Percentiles rank a stretch among this genome's conserved stretches.
Conservation (phyloP, 1,139 yeast species). For the Eremothecium coryli region DNA sequence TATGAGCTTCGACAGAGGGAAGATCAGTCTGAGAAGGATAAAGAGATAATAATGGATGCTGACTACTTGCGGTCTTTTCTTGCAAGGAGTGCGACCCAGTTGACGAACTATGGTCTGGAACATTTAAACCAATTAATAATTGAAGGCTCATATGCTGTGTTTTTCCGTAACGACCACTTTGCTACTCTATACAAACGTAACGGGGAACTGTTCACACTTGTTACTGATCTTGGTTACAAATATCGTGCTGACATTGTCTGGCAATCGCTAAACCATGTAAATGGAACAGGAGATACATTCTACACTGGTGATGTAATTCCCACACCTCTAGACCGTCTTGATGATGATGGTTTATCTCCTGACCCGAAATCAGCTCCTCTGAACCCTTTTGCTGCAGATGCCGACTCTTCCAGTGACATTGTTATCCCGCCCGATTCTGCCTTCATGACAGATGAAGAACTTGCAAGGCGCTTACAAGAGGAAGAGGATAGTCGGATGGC, state of each 20-base stretch:
- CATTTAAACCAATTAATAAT: conserved; percentile 36
- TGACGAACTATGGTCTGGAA: conserved; percentile 55
- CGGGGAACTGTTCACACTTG: conserved; percentile 46
- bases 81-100: conserved; percentile 52
- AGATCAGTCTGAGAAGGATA: conserved; percentile 11
- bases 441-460: conserved; percentile 18
- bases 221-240: conserved; percentile 64
- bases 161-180: conserved; percentile 83
- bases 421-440: conserved; percentile 13
- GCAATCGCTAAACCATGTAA: conserved; percentile 61
- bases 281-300: conserved; percentile 59
- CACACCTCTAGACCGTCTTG: conserved; percentile 11
- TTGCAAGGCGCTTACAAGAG: conserved; percentile 26
- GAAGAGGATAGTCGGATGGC: conserved; percentile 25
- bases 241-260: conserved; percentile 50
- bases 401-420: conserved; percentile 2
- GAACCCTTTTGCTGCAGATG: conserved; percentile 5
- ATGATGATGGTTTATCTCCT: conserved; percentile 4
- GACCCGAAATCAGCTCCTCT: conserved; percentile 4
- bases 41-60: conserved; percentile 27
- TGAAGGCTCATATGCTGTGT: conserved; percentile 46
- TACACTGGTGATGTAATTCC: conserved; percentile 54
- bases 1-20: conserved; percentile 25
- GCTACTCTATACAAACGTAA: conserved; percentile 53
- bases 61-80: conserved; percentile 28